phyloP scores from a whole-genome alignment of 2,329 filamentous ascomycete genomes.

The Xylariaceae sp. region DNA sequence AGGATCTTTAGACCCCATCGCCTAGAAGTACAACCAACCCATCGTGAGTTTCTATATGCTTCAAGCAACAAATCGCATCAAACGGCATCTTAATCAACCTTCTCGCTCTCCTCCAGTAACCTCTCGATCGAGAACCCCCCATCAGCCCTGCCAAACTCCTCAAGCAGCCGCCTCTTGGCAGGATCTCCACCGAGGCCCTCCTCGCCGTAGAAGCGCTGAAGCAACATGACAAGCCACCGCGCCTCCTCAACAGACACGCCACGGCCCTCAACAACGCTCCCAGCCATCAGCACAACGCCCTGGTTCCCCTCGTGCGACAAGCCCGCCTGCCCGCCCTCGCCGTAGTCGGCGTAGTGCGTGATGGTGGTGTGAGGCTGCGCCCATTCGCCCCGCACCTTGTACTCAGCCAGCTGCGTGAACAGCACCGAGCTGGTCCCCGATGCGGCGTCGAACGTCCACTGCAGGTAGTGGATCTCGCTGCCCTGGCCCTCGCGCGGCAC shows the following conservation, averaged over 20 bases:
- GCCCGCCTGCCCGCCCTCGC: conserved; percentile 37
- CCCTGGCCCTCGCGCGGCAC: conserved; percentile 65
- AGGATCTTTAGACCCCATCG: too few species aligned
- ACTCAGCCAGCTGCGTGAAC: conserved; percentile 92
- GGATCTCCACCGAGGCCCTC: conserved; percentile 53
- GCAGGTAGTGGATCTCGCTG: conserved; percentile 91
- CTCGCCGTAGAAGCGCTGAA: conserved; percentile 85
- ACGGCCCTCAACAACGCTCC: conserved; percentile 68
- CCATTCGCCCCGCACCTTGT: conserved; percentile 84
- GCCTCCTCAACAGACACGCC: conserved; percentile 77
- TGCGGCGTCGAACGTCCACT: conserved; percentile 82
- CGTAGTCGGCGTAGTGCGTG: conserved; percentile 76
- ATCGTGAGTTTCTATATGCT: not conserved
- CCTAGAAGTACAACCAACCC: not conserved
- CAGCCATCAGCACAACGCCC: conserved; percentile 81
- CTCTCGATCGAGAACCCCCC: conserved; percentile 75
- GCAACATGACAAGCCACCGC: conserved; percentile 84
- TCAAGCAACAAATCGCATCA: not conserved
- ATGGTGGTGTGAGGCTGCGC: conserved; percentile 89
- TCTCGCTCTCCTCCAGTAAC: conserved; percentile 85
- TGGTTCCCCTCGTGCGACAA: conserved; percentile 52
- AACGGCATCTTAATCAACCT: conserved; percentile 47
- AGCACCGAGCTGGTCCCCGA: conserved; percentile 69
- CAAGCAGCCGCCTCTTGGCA: conserved; percentile 66
- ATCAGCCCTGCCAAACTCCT: conserved; percentile 80